Percentiles rank a stretch among this genome's conserved stretches.
Conservation (phyloP, 139 green algal species). For the Picochlorum costavermella region DNA sequence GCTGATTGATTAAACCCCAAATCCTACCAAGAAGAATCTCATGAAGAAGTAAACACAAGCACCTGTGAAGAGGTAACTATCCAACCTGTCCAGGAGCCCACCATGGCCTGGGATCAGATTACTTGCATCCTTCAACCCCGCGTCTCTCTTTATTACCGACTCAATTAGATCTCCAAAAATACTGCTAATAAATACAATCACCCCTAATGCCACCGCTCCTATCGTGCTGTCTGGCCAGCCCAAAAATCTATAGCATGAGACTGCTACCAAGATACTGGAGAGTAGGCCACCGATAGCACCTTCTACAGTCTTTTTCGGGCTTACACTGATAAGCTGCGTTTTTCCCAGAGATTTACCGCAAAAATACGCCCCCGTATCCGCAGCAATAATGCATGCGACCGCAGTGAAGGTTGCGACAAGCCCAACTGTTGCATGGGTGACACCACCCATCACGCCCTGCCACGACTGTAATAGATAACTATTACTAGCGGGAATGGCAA, state of each 20-base stretch:
- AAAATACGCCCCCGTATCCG: slow-evolving; percentile 84
- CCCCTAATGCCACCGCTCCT: slow-evolving; percentile 25
- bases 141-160: slow-evolving; percentile 94
- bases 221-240: slow-evolving; percentile 23
- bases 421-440: slow-evolving; percentile 61
- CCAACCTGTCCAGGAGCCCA: slow-evolving; percentile 88
- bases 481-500: slow-evolving; percentile 41
- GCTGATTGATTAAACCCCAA: slow-evolving; percentile 11
- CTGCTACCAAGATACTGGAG: slow-evolving; percentile 41
- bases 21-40: slow-evolving; percentile 16
- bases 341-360: slow-evolving; percentile 66
- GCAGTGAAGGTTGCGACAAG: slow-evolving; percentile 71
- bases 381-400: slow-evolving; percentile 70
- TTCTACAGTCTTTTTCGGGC: slow-evolving; percentile 93
- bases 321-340: slow-evolving; percentile 73
- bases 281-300: slow-evolving; percentile 69
- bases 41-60: slow-evolving; percentile 71
- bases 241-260: slow-evolving; percentile 37
- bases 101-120: slow-evolving; percentile 95
- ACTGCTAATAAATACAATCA: slow-evolving; percentile 63
- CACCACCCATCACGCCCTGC: slow-evolving; percentile 32
- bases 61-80: slow-evolving; percentile 96
- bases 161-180: slow-evolving; percentile 99
- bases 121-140: slow-evolving; percentile 89
- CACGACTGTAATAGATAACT: slow-evolving; percentile 23